These are phyloP conservation scores for Phragmites australis DNA, from an alignment of 176 grass and related monocot genomes.

Conservation along the genomic window DNA sequence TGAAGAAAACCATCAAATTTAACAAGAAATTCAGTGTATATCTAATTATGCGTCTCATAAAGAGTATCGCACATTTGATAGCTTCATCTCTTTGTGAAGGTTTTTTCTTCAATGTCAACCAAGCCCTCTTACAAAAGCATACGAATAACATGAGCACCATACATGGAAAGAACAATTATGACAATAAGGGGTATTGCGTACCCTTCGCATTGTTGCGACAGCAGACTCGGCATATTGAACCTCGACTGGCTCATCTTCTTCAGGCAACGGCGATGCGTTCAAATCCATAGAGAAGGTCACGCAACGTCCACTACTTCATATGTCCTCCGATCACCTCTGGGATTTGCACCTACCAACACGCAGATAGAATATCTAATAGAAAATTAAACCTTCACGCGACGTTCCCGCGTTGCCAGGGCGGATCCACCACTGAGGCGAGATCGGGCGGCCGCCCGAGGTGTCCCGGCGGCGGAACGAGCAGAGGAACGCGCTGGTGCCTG, in stretches of 20 bases:
- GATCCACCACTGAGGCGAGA: no score
- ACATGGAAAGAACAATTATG: background rate
- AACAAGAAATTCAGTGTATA: background rate
- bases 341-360: conserved; percentile 29
- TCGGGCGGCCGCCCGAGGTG: no score
- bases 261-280: conserved; percentile 66
- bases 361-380: background rate
- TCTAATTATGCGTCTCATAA: background rate
- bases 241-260: conserved; percentile 54
- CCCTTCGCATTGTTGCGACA: conserved; percentile 62
- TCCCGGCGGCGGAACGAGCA: no score
- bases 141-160: background rate
- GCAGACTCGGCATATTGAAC: conserved; percentile 52
- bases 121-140: background rate
- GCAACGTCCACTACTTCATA: conserved; percentile 45
- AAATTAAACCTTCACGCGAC: no score
- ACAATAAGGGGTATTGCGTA: conserved; percentile 37
- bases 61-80: background rate
- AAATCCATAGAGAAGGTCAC: conserved; percentile 60
- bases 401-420: no score
- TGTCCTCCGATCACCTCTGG: background rate
- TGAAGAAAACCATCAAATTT: background rate
- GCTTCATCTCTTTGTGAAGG: background rate
- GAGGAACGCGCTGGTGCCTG: no score
- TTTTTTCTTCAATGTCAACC: background rate